Percentiles rank a stretch among this genome's conserved stretches.
These are phyloP conservation scores for Pyrenochaeta sp. DNA, from an alignment of 2,329 filamentous ascomycete species.

Conservation along the genomic window DNA sequence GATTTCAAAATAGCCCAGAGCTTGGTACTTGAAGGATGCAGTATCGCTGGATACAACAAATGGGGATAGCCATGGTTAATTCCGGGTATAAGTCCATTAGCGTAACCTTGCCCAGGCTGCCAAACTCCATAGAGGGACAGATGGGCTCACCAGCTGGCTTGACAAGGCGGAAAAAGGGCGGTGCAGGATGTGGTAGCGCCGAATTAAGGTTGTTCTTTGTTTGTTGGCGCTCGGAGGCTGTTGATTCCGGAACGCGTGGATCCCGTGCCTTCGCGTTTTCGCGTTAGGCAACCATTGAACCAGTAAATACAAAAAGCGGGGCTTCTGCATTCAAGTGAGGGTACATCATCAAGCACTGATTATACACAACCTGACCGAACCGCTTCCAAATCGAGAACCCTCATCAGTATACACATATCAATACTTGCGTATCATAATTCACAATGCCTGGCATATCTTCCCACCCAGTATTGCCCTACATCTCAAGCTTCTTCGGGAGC, in stretches of 20 bases:
- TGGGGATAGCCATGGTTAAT: too few relatives aligned
- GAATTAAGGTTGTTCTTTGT: background rate
- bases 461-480: constrained; percentile 17
- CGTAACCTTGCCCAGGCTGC: too few relatives aligned
- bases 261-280: constrained; percentile 5
- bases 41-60: too few relatives aligned
- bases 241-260: background rate
- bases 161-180: background rate
- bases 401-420: too few relatives aligned
- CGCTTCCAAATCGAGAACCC: too few relatives aligned
- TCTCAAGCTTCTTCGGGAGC: constrained; percentile 32
- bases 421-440: background rate
- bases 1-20: too few relatives aligned
- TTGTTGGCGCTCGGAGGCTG: background rate
- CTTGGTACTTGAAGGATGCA: too few relatives aligned
- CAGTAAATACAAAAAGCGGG: constrained; percentile 3
- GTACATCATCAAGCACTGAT: too few relatives aligned
- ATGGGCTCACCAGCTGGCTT: too few relatives aligned
- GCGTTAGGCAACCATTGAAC: background rate
- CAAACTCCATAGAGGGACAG: too few relatives aligned
- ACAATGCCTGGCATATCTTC: constrained; percentile 3
- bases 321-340: background rate
- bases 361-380: too few relatives aligned
- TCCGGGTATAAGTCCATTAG: too few relatives aligned
- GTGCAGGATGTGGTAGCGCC: background rate